Evolutionary conservation across 768 basidiomycete genomes (phyloP), one percentile per base, ranked within the genome.

Genomic region (Phylloporus rhodoxanthus): DNA sequence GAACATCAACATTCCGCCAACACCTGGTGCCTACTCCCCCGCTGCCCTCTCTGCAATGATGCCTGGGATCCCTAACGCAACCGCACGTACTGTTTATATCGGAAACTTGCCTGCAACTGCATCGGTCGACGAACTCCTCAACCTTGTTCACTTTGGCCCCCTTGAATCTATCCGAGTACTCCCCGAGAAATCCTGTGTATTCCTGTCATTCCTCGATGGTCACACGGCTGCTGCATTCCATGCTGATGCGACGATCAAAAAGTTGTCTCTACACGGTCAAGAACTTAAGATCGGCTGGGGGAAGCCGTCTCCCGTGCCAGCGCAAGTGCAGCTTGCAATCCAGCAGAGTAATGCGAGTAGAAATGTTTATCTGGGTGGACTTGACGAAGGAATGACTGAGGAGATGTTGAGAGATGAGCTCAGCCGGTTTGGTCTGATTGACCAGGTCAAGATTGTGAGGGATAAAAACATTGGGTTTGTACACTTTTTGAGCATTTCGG

Each of bases 391-490:
- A 44, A 82, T 84, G 74, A 95, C 91, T 1, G 96, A 98, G 73
- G 89, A 94, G 69, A 82, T 83, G 70, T 73, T 99, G 28, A 73
- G 95, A 29, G 93, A 98, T 54, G 93, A 97, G 64, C 74, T 98
- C 20, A 85, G 85, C 60, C 78, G 87, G 37, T 99, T 95, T 62
- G 96, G 96, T 19, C 75, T 95, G 25, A 97, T 99, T 60, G 96
- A 99, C 70, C 95, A 98, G 67, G 94, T 99, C 66, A 99, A 99
- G 80, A 97, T 99, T 63, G 96, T 98, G 45, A 74, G 95, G 53
- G 96, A 99, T 74, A 97, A 97, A 79, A 96, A 96, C 63, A 98
- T 98, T 50, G 96, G 94, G 2, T 99, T 99, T 66, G 93, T 99
- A 17, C 96, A 99, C 70, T 98, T 98, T 75, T 74, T 99, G 62